These are phyloP conservation scores for Hypericum androsaemum DNA, from an alignment of 345 rosid species.

Conservation along the genomic window DNA sequence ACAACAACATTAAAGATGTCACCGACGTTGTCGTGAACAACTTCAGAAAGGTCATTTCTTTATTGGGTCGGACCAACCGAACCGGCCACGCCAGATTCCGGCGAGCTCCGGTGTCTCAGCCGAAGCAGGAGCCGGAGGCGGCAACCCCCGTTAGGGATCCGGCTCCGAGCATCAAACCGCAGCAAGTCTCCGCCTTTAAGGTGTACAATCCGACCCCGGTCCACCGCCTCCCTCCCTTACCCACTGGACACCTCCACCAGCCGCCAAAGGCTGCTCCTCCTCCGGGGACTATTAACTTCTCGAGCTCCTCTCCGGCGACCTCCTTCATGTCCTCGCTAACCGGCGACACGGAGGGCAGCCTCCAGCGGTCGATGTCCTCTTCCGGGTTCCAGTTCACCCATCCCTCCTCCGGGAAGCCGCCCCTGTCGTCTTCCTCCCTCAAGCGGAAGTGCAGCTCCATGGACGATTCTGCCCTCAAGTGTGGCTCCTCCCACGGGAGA, in stretches of 20 bases:
- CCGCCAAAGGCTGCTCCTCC: constrained; percentile 2
- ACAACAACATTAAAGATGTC: constrained; percentile 35
- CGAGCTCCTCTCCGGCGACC: constrained; percentile 33
- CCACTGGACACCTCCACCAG: constrained; percentile 33
- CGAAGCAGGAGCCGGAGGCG: no score
- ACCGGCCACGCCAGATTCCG: constrained; percentile 90
- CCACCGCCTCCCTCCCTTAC: constrained; percentile 67
- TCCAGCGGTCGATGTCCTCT: constrained; percentile 36
- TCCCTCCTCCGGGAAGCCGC: constrained; percentile 52
- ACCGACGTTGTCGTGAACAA: constrained; percentile 64
- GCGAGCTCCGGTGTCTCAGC: constrained; percentile 27
- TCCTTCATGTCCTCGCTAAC: constrained; percentile 69
- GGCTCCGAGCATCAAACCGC: background rate
- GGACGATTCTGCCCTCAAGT: constrained; percentile 51
- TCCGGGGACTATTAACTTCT: constrained; percentile 34
- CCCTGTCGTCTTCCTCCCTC: constrained; percentile 41
- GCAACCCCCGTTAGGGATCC: no score
- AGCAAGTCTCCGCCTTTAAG: constrained; percentile 51
- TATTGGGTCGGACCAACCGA: constrained; percentile 51
- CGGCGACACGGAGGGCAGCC: constrained; percentile 49
- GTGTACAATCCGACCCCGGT: constrained; percentile 60
- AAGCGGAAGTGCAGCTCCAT: constrained; percentile 69
- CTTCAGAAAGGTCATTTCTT: constrained; percentile 64
- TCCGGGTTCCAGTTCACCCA: constrained; percentile 60
- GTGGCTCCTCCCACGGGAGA: constrained; percentile 51